Conservation (phyloP, 2,329 filamentous ascomycete species). For the Phyllosticta paracitricarpa region DNA sequence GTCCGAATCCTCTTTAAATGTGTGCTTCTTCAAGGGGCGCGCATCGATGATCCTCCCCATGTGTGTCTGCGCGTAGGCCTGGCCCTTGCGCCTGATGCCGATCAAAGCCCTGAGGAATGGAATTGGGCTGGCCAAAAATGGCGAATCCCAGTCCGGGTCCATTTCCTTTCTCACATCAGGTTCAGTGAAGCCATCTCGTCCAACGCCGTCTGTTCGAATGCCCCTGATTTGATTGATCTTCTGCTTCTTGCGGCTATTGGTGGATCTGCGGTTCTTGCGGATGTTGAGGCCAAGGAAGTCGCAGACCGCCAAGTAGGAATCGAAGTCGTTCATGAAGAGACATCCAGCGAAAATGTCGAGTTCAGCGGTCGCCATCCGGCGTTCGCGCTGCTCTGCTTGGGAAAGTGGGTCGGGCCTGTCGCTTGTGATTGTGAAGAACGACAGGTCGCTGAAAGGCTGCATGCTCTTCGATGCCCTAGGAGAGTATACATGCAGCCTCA, state of each 20-base stretch:
- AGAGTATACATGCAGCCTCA: constrained; percentile 43
- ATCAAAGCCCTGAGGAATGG: neutral
- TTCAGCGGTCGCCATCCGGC: neutral
- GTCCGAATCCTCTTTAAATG: neutral
- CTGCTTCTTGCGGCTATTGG: neutral
- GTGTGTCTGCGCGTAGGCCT: neutral
- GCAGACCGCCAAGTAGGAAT: neutral
- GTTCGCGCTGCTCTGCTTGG: neutral
- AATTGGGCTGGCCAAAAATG: neutral
- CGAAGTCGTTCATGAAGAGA: neutral
- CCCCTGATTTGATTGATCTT: neutral
- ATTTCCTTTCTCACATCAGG: neutral
- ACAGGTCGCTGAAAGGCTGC: neutral
- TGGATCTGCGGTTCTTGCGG: neutral
- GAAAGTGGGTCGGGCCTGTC: neutral
- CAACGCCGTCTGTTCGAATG: neutral
- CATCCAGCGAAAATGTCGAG: neutral
- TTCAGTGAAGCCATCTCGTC: neutral
- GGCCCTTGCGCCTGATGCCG: neutral
- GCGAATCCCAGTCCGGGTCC: neutral
- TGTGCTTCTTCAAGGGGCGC: neutral
- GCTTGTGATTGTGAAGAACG: neutral
- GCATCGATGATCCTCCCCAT: neutral
- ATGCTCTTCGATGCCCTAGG: neutral
- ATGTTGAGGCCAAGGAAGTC: neutral